Conservation (phyloP, 2,329 filamentous ascomycete genomes). For the Orbilia ellipsospora region DNA sequence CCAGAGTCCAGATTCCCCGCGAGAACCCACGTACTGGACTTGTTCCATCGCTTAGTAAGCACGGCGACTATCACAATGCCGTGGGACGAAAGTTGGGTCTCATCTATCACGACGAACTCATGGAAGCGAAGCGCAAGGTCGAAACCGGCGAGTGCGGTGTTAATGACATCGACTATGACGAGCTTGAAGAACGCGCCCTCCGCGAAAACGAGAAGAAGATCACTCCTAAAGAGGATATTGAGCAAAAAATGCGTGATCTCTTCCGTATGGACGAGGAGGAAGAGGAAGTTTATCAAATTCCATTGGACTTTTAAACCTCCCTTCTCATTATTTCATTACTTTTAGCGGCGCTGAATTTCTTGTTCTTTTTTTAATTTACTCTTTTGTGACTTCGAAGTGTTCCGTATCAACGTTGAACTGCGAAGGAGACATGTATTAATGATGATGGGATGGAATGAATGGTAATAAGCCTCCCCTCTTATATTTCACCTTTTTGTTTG, state of each 20-base stretch:
- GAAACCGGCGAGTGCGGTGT: slow-evolving; percentile 24
- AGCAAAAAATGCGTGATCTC: slow-evolving; percentile 35
- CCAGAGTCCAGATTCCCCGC: slow-evolving; percentile 3
- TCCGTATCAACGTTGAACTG: background rate
- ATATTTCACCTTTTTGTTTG: background rate
- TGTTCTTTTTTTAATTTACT: background rate
- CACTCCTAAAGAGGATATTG: slow-evolving; percentile 32
- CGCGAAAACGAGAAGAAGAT: slow-evolving; percentile 29
- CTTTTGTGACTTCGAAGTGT: background rate
- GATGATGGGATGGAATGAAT: background rate
- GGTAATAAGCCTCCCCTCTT: background rate
- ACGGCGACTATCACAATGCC: slow-evolving; percentile 22
- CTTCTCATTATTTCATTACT: background rate
- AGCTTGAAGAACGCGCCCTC: slow-evolving; percentile 36
- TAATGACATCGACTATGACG: slow-evolving; percentile 33
- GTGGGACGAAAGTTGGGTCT: slow-evolving; percentile 20
- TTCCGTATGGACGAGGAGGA: slow-evolving; percentile 48
- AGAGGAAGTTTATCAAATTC: slow-evolving; percentile 47
- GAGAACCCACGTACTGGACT: slow-evolving; percentile 17
- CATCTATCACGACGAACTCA: slow-evolving; percentile 26
- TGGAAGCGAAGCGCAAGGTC: slow-evolving; percentile 8
- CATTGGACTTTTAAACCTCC: slow-evolving; percentile 32
- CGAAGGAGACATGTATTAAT: background rate
- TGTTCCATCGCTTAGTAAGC: slow-evolving; percentile 25
- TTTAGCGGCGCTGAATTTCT: background rate